A percentile compares a stretch with the other conserved stretches of the same genome.
Evolutionary conservation across 2,329 filamentous ascomycete genomes (phyloP).

Genomic region (Proliferodiscus dingleyae): DNA sequence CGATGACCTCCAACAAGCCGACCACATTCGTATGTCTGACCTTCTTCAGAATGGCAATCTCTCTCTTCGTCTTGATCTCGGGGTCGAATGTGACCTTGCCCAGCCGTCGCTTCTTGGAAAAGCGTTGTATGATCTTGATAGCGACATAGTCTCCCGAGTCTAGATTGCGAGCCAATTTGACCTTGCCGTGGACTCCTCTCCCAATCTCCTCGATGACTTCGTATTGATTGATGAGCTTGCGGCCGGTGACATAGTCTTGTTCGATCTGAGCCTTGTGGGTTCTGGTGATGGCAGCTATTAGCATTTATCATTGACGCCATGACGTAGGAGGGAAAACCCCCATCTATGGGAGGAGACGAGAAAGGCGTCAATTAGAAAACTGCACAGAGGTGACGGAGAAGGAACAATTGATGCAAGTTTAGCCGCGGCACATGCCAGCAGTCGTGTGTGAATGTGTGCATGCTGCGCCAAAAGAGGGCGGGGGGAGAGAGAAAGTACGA

Average conservation of each 20-base stretch:
- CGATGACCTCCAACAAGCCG: slow-evolving; percentile 91
- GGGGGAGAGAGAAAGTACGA: background rate
- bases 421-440: no score
- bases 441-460: no score
- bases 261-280: slow-evolving; percentile 91
- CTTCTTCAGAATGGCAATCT: slow-evolving; percentile 98
- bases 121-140: slow-evolving; percentile 97
- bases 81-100: slow-evolving; percentile 69
- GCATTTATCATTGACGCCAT: slow-evolving; percentile 7
- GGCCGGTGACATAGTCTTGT: slow-evolving; percentile 79
- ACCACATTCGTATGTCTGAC: slow-evolving; percentile 97
- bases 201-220: slow-evolving; percentile 96
- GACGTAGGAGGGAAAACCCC: background rate
- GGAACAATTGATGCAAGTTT: slow-evolving; percentile 2
- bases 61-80: slow-evolving; percentile 81
- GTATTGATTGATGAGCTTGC: slow-evolving; percentile 97
- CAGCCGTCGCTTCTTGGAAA: slow-evolving; percentile 88
- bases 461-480: no score
- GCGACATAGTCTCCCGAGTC: slow-evolving; percentile 75
- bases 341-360: background rate
- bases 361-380: background rate
- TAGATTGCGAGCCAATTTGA: slow-evolving; percentile 85
- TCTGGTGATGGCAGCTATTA: slow-evolving; percentile 38
- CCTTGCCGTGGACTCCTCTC: slow-evolving; percentile 93
- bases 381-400: background rate